Conservation (phyloP, 495 filamentous ascomycete species). For the Recurvomyces mirabilis region DNA sequence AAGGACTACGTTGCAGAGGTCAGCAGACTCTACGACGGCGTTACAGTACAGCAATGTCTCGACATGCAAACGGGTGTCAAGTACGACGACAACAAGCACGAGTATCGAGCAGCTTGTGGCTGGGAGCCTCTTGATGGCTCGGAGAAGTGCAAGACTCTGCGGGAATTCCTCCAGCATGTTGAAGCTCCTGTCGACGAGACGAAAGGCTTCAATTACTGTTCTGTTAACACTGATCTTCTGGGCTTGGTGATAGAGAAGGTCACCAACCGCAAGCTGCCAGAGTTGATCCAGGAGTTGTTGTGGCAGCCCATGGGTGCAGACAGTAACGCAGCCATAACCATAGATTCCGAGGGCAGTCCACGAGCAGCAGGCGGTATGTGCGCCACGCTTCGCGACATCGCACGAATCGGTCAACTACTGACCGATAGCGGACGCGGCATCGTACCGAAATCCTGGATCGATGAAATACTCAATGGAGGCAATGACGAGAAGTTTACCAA, state of each 20-base stretch:
- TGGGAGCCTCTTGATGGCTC: slow-evolving; percentile 2
- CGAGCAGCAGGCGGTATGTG: slow-evolving; percentile 13
- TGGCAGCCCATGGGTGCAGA: slow-evolving; percentile 17
- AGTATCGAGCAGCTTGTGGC: slow-evolving; percentile 7
- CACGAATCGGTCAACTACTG: slow-evolving; percentile 12
- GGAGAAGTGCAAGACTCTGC: slow-evolving; percentile 6
- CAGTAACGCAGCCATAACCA: slow-evolving; percentile 7
- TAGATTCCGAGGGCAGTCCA: slow-evolving; percentile 4
- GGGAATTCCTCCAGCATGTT: slow-evolving; percentile 3
- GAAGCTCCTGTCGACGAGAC: background rate
- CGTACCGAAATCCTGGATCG: slow-evolving; percentile 8
- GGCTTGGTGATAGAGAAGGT: slow-evolving; percentile 10
- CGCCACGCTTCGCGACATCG: slow-evolving; percentile 13
- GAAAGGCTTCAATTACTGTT: slow-evolving; percentile 10
- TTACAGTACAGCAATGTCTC: slow-evolving; percentile 12
- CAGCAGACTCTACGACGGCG: background rate
- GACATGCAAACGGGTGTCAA: slow-evolving; percentile 11
- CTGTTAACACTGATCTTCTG: slow-evolving; percentile 14
- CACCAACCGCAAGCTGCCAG: slow-evolving; percentile 6
- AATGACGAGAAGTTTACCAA: background rate
- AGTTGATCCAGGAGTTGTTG: slow-evolving; percentile 12
- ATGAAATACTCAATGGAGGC: slow-evolving; percentile 14
- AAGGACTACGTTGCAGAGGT: slow-evolving; percentile 9
- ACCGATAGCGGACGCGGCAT: slow-evolving; percentile 2
- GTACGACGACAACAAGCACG: slow-evolving; percentile 2